Evolutionary conservation across 768 basidiomycete genomes (phyloP), one percentile per base, ranked within the genome.

Genomic region (Dacryopinax primogenitus): DNA sequence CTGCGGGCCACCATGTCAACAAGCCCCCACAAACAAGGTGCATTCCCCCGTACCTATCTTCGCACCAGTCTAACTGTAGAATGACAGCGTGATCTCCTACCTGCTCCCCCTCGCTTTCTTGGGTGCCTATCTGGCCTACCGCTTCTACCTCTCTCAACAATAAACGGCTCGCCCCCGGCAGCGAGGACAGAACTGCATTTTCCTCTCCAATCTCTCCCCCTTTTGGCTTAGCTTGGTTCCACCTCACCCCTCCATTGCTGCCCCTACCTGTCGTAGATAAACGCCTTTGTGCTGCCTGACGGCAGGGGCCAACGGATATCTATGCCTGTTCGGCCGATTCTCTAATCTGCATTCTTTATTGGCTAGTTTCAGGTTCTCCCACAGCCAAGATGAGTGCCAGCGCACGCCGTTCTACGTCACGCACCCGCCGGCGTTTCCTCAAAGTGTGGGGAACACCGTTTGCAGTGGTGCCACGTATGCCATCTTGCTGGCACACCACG

Each of bases 71-170:
- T 51, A 62, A 47, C 33, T 0, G 18, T 28, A 30, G 15, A 63
- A 12, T 63, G 64, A 34, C 63, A 66, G 44, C 70, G 89, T 86
- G 75, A 65, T 87, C 74, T 85, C 88, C 81, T 95, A 92, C 82
- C 84, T 93, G 72, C 72, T 92, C 26, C 93, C 93, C 63, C 81
- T 94, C 41, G 83, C 78, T 47, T 76, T 90, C 30, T 77, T 95
- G 51, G 89, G 83, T 67, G 92, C 82, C 62, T 94, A 92, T 84
- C 88, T 95, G 70, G 92, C 85, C 61, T 95, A 85, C 84, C 83
- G 90, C 68, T 86, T 80, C 76, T 91, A 91, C 75, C 68, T 74
- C 44, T 73, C 75, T 23, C 37, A 39, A 39, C 30, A 58, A 58
- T 58, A 30, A 28, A 58, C 51, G 51, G 23, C 30, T 58, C 18